Evolutionary conservation across 805 yeast genomes (phyloP).

Genomic region (Myxozyma kluyveri): DNA sequence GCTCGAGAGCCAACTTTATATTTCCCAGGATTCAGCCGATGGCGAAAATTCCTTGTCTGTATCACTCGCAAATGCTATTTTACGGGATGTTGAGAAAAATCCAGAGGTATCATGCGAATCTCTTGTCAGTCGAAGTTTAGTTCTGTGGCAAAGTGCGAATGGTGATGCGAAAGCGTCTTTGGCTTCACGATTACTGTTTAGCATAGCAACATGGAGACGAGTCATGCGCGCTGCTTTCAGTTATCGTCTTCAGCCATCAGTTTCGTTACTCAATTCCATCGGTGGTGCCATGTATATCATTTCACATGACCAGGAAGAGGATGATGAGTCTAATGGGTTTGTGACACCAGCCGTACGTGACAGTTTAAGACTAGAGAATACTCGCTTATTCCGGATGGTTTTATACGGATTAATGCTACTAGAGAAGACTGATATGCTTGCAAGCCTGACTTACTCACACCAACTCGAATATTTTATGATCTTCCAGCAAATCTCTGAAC

Average conservation of each 20-base stretch:
- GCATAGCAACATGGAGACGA: not conserved
- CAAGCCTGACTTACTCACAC: constrained; percentile 3
- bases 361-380: constrained; percentile 1
- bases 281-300: constrained; percentile 24
- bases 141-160: constrained; percentile 19
- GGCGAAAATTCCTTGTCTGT: constrained; percentile 10
- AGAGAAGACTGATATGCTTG: constrained; percentile 7
- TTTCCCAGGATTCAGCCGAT: not conserved
- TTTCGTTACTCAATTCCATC: constrained; percentile 16
- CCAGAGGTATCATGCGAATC: constrained; percentile 16
- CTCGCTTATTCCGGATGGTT: constrained; percentile 17
- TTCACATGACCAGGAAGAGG: not conserved
- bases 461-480: constrained; percentile 7
- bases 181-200: constrained; percentile 12
- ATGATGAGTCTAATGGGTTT: not conserved
- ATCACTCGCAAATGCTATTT: constrained; percentile 17
- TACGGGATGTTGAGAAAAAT: constrained; percentile 21
- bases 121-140: constrained; percentile 15
- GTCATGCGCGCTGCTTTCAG: constrained; percentile 8
- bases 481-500: constrained; percentile 18
- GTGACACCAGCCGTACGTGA: not conserved
- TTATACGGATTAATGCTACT: constrained; percentile 10
- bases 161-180: constrained; percentile 8
- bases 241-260: constrained; percentile 3
- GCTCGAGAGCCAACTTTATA: constrained; percentile 23